Evolutionary conservation across 78 protist species (phyloP).

Genomic region (Planoprotostelium fungivorum): DNA sequence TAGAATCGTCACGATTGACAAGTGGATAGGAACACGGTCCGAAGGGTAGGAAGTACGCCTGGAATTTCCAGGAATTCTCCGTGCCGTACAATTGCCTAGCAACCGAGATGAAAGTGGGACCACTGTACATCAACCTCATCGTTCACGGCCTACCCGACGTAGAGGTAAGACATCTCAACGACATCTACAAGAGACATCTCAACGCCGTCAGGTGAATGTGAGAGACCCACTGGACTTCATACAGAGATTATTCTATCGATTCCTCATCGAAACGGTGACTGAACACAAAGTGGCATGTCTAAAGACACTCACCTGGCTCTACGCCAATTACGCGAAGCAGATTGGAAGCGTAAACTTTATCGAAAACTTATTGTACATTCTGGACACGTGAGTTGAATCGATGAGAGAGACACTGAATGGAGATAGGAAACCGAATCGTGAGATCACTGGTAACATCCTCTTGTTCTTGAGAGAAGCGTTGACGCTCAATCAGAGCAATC

Average conservation of each 20-base stretch:
- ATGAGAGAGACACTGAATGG: neutral
- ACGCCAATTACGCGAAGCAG: neutral
- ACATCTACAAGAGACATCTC: neutral
- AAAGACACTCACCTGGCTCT: neutral
- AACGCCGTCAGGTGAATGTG: neutral
- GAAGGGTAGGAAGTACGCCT: neutral
- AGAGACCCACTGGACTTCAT: neutral
- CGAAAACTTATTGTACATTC: neutral
- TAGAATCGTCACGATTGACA: neutral
- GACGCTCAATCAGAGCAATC: neutral
- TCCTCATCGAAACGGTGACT: neutral
- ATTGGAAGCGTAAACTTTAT: neutral
- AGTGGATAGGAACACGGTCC: neutral
- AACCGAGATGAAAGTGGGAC: neutral
- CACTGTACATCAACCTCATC: neutral
- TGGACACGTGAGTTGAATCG: neutral
- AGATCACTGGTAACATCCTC: neutral
- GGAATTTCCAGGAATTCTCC: neutral
- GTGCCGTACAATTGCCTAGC: neutral
- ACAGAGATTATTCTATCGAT: neutral
- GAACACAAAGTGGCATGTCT: neutral
- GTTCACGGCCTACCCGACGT: neutral
- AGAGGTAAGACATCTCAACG: neutral
- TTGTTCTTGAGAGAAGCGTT: neutral
- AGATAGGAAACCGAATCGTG: neutral